Evolutionary conservation across 495 filamentous ascomycete species (phyloP).

Genomic region (Talaromyces nanjingensis): DNA sequence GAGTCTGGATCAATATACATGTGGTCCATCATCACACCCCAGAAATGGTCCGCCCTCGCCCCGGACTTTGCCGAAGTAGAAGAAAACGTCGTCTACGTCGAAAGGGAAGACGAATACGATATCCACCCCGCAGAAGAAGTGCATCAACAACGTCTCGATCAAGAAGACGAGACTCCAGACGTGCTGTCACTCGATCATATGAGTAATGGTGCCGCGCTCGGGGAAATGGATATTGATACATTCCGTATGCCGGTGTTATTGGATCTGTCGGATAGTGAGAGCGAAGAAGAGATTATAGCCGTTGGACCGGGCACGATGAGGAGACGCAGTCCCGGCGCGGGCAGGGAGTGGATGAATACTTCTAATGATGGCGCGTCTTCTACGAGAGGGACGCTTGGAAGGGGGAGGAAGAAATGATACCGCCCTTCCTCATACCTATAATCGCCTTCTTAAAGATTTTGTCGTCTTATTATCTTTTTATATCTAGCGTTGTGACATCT

Average conservation of each 20-base stretch:
- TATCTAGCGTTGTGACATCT: neutral
- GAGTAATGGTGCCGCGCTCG: constrained; percentile 36
- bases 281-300: constrained; percentile 82
- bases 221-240: constrained; percentile 44
- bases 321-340: constrained; percentile 59
- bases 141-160: constrained; percentile 78
- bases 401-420: constrained; percentile 14
- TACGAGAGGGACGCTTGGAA: constrained; percentile 13
- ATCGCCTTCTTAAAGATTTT: neutral
- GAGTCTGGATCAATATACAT: constrained; percentile 85
- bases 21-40: constrained; percentile 86
- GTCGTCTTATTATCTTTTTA: neutral
- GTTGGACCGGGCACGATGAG: constrained; percentile 81
- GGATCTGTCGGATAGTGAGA: constrained; percentile 67
- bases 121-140: constrained; percentile 94
- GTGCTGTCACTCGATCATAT: constrained; percentile 67
- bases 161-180: constrained; percentile 86
- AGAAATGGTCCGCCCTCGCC: constrained; percentile 93
- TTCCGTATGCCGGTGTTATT: constrained; percentile 87
- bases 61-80: constrained; percentile 97
- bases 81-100: constrained; percentile 94
- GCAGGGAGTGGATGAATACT: constrained; percentile 46
- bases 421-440: neutral
- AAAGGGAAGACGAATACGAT: constrained; percentile 95
- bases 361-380: constrained; percentile 21